Percentiles rank a stretch among this genome's conserved stretches.
Conservation (phyloP, 192 early-diverging fungal genomes). For the Umbelopsis sp. region DNA sequence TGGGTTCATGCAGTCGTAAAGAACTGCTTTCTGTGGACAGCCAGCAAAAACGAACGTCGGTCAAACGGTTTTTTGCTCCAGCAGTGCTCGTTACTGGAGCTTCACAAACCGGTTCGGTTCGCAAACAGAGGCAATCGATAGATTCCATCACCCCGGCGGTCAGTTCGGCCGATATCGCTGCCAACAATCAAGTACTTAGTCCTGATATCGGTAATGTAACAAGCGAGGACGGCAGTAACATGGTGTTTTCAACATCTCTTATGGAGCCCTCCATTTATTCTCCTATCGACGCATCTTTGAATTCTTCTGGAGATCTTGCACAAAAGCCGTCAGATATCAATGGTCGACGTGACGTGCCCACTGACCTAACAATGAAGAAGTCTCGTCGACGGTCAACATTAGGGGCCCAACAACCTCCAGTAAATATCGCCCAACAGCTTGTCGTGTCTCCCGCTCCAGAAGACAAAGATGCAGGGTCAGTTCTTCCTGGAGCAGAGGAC, state of each 20-base stretch:
- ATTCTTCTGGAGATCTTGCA: background rate
- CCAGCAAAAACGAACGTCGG: background rate
- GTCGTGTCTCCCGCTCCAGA: background rate
- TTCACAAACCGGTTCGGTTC: background rate
- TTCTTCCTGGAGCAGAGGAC: background rate
- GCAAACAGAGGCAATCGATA: background rate
- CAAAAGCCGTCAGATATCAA: background rate
- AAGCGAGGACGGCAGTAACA: conserved; percentile 1
- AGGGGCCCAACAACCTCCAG: background rate
- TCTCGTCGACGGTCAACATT: conserved; percentile 8
- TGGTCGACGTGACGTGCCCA: background rate
- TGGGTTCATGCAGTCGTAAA: background rate
- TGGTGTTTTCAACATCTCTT: background rate
- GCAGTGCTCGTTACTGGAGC: background rate
- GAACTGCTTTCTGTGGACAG: background rate
- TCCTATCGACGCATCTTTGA: conserved; percentile 1
- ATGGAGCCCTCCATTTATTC: background rate
- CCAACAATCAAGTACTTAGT: conserved; percentile 5
- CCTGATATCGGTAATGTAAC: background rate
- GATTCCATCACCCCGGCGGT: background rate
- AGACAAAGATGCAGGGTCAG: background rate
- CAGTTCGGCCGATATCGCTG: background rate
- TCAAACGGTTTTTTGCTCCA: conserved; percentile 3
- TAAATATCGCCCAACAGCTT: background rate
- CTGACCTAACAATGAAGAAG: background rate